These are phyloP conservation scores for Paralagenidium karlingii DNA, from an alignment of 352 stramenopile species.

Conservation along the genomic window DNA sequence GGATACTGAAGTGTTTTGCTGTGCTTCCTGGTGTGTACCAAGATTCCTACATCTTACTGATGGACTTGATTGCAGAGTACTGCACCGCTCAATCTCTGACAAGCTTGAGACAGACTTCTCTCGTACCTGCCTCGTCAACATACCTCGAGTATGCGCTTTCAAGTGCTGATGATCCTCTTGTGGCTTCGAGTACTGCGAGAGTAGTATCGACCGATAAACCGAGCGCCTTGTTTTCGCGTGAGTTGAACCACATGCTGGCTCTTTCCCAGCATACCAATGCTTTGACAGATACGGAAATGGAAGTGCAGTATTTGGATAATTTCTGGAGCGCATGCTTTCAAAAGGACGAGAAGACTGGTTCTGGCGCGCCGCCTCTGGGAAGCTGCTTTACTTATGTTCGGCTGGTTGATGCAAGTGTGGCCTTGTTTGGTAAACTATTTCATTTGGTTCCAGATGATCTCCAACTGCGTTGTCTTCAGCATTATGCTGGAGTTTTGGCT, in stretches of 20 bases:
- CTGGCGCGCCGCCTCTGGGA: slow-evolving; percentile 7
- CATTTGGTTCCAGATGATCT: slow-evolving; percentile 72
- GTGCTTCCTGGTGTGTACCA: slow-evolving; percentile 64
- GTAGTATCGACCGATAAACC: slow-evolving; percentile 50
- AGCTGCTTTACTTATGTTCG: slow-evolving; percentile 74
- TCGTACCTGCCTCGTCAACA: slow-evolving; percentile 44
- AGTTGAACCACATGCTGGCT: slow-evolving; percentile 64
- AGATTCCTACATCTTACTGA: slow-evolving; percentile 67
- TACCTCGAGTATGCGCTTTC: slow-evolving; percentile 49
- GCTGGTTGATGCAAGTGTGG: slow-evolving; percentile 64
- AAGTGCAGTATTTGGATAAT: slow-evolving; percentile 72
- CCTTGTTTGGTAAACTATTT: slow-evolving; percentile 66
- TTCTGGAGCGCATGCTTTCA: slow-evolving; percentile 42
- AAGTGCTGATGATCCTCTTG: slow-evolving; percentile 36
- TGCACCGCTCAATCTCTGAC: slow-evolving; percentile 69
- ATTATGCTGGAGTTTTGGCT: slow-evolving; percentile 49
- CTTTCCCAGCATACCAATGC: slow-evolving; percentile 57
- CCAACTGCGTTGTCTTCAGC: slow-evolving; percentile 69
- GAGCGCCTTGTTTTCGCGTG: slow-evolving; percentile 48
- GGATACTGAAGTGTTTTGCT: slow-evolving; percentile 65
- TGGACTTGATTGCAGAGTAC: slow-evolving; percentile 69
- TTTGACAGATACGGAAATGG: slow-evolving; percentile 70
- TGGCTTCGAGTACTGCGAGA: slow-evolving; percentile 36
- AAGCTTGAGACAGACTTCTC: slow-evolving; percentile 37
- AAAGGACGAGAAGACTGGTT: slow-evolving; percentile 6